Percentiles rank a stretch among this genome's conserved stretches.
Evolutionary conservation across 2,329 filamentous ascomycete species (phyloP).

Genomic region (Nothophoma quercina): DNA sequence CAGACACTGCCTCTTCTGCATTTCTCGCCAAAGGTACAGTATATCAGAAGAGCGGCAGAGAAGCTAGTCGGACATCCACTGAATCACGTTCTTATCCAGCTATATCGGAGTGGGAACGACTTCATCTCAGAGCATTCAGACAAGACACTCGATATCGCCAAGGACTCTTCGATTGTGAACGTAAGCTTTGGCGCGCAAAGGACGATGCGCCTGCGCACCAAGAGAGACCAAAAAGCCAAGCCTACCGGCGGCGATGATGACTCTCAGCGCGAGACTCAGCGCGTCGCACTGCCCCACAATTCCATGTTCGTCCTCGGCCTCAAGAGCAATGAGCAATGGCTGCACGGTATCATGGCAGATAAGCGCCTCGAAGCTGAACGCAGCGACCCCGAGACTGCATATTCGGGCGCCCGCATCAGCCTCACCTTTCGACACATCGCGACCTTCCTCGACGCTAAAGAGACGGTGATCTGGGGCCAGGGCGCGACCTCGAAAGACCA

Average conservation of each 20-base stretch:
- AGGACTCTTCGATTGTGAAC: slow-evolving; percentile 85
- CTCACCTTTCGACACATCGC: slow-evolving; percentile 90
- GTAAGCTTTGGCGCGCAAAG: slow-evolving; percentile 91
- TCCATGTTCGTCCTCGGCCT: slow-evolving; percentile 86
- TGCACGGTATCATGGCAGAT: slow-evolving; percentile 91
- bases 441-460: slow-evolving; percentile 76
- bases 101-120: slow-evolving; percentile 88
- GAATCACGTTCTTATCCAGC: slow-evolving; percentile 92
- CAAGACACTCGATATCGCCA: slow-evolving; percentile 90
- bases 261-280: slow-evolving; percentile 63
- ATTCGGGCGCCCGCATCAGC: slow-evolving; percentile 80
- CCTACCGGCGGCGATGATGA: slow-evolving; percentile 40
- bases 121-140: slow-evolving; percentile 97
- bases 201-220: slow-evolving; percentile 88
- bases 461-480: slow-evolving; percentile 84
- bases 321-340: slow-evolving; percentile 82
- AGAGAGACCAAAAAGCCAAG: slow-evolving; percentile 58
- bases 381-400: slow-evolving; percentile 72
- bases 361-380: slow-evolving; percentile 76
- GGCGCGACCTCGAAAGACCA: slow-evolving; percentile 76
- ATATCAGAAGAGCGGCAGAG: slow-evolving; percentile 74
- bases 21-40: slow-evolving; percentile 76
- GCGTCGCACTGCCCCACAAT: slow-evolving; percentile 82
- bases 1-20: slow-evolving; percentile 78
- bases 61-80: slow-evolving; percentile 76